A percentile compares a stretch with the other conserved stretches of the same genome.
Evolutionary conservation across 1,284 basidiomycete species (phyloP).

Genomic region (Fistulinella staudtii): DNA sequence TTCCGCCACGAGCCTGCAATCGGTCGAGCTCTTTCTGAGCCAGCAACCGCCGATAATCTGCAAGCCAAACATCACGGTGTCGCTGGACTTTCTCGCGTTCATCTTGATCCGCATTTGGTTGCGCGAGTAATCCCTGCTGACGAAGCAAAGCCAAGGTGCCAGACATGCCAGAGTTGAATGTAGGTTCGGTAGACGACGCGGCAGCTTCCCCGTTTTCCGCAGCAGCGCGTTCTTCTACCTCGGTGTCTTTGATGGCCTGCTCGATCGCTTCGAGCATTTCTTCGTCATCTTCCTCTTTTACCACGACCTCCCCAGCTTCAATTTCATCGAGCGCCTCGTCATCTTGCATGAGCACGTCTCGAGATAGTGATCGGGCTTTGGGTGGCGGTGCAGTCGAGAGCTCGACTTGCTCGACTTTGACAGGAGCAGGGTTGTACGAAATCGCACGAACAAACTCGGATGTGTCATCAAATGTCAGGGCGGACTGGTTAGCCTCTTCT

Average conservation of each 20-base stretch:
- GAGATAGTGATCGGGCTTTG: conserved; percentile 41
- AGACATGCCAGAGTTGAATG: conserved; percentile 79
- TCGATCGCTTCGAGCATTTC: conserved; percentile 74
- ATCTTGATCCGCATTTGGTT: conserved; percentile 59
- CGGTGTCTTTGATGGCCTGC: conserved; percentile 55
- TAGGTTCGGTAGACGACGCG: conserved; percentile 70
- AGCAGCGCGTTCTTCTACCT: conserved; percentile 48
- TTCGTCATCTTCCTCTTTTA: conserved; percentile 76
- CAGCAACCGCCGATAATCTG: conserved; percentile 74
- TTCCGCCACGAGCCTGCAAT: conserved; percentile 69
- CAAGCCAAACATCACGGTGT: conserved; percentile 88
- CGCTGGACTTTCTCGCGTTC: conserved; percentile 82
- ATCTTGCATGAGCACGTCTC: conserved; percentile 54
- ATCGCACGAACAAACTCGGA: conserved; percentile 96
- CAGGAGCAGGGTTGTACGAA: conserved; percentile 53
- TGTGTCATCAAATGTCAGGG: conserved; percentile 93
- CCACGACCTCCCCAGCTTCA: conserved; percentile 72
- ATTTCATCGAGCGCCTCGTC: conserved; percentile 69
- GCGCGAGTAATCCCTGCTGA: conserved; percentile 85
- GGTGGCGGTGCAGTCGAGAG: conserved; percentile 31
- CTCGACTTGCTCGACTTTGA: conserved; percentile 54
- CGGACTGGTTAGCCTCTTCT: conserved; percentile 49
- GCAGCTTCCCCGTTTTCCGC: conserved; percentile 38
- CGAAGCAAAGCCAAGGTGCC: conserved; percentile 85
- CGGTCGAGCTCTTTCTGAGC: conserved; percentile 80